These are phyloP conservation scores for Diutina siamensis DNA, from an alignment of 1,139 yeast genomes.

Conservation along the genomic window DNA sequence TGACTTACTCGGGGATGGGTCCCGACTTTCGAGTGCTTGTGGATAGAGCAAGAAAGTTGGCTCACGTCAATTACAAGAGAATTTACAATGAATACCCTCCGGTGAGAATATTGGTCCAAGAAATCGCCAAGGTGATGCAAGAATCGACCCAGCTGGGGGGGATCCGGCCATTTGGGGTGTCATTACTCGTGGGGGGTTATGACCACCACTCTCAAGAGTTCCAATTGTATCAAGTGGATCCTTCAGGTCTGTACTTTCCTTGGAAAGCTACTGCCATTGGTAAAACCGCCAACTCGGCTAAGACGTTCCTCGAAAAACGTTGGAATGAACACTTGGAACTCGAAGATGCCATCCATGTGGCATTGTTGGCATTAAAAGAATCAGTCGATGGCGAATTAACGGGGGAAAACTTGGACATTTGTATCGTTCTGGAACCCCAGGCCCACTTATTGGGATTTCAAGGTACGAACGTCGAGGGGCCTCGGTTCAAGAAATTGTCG, in stretches of 20 bases:
- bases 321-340: conserved; percentile 96
- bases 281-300: conserved; percentile 86
- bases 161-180: conserved; percentile 95
- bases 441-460: conserved; percentile 73
- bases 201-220: conserved; percentile 68
- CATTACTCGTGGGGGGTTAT: conserved; percentile 86
- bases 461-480: conserved; percentile 77
- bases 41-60: conserved; percentile 85
- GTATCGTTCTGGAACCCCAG: conserved; percentile 76
- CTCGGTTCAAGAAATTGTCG: conserved; percentile 74
- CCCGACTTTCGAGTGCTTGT: conserved; percentile 95
- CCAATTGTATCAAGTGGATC: conserved; percentile 93
- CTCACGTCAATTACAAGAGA: conserved; percentile 88
- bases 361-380: conserved; percentile 86
- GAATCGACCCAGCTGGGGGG: conserved; percentile 98
- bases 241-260: conserved; percentile 97
- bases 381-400: conserved; percentile 97
- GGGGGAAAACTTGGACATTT: conserved; percentile 91
- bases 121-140: conserved; percentile 93
- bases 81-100: conserved; percentile 96
- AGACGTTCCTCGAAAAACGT: conserved; percentile 93
- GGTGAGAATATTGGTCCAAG: conserved; percentile 85
- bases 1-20: conserved; percentile 98
- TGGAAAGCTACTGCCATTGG: conserved; percentile 99
- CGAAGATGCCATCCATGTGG: conserved; percentile 97